These are phyloP conservation scores for Salvia hispanica DNA, from an alignment of 257 asterid genomes.

Conservation along the genomic window DNA sequence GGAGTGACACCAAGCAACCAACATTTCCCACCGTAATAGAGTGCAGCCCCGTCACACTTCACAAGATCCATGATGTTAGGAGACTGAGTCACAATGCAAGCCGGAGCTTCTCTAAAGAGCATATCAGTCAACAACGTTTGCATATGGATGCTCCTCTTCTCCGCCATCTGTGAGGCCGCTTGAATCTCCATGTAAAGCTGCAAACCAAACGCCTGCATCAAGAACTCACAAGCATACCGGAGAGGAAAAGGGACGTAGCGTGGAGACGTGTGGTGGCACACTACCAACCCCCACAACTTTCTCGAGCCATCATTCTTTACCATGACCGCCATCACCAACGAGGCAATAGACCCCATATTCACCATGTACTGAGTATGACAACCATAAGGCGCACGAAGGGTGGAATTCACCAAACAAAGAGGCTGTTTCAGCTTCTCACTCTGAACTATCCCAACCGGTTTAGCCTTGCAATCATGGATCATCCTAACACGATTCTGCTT, in stretches of 20 bases:
- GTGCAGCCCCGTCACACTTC: constrained; percentile 70
- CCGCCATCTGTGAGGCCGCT: constrained; percentile 49
- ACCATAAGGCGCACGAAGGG: constrained; percentile 58
- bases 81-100: constrained; percentile 55
- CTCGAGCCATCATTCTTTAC: constrained; percentile 39
- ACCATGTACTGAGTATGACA: constrained; percentile 61
- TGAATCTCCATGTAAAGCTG: constrained; percentile 66
- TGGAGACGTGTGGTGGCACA: constrained; percentile 64
- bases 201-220: constrained; percentile 56
- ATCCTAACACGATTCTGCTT: constrained; percentile 59
- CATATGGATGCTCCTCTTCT: constrained; percentile 52
- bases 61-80: constrained; percentile 72
- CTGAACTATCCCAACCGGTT: constrained; percentile 53
- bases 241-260: constrained; percentile 57
- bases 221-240: constrained; percentile 60
- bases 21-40: constrained; percentile 49
- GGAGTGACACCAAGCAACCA: constrained; percentile 75
- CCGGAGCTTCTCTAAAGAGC: constrained; percentile 61
- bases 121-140: constrained; percentile 64
- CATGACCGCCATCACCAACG: constrained; percentile 56
- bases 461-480: constrained; percentile 52
- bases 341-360: constrained; percentile 65
- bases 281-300: constrained; percentile 71
- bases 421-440: constrained; percentile 51
- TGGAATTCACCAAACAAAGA: constrained; percentile 60